Conservation (phyloP, 352 stramenopile genomes). For the Globisporangium spinosum region DNA sequence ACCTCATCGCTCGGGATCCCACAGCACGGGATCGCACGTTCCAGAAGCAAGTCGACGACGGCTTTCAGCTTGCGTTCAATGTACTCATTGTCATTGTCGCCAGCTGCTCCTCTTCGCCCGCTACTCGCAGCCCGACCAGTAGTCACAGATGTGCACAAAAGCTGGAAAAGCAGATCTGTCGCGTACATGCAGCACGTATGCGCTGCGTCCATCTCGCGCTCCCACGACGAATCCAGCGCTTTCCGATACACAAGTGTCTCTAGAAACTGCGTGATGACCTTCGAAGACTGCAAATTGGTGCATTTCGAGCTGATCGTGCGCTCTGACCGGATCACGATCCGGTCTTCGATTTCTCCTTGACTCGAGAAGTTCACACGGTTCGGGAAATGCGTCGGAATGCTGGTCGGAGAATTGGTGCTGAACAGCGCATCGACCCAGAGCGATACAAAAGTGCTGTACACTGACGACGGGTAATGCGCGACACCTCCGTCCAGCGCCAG, state of each 20-base stretch:
- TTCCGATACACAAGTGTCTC: constrained; percentile 68
- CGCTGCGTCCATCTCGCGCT: constrained; percentile 61
- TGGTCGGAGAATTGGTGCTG: constrained; percentile 54
- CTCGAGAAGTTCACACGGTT: constrained; percentile 28
- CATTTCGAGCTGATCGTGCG: constrained; percentile 82
- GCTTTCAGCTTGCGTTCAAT: constrained; percentile 47
- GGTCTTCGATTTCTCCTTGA: constrained; percentile 24
- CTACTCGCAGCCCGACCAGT: constrained; percentile 14
- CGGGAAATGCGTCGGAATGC: constrained; percentile 72
- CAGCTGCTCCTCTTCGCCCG: neutral
- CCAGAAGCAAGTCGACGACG: constrained; percentile 66
- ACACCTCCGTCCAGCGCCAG: constrained; percentile 54
- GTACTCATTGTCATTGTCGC: constrained; percentile 10
- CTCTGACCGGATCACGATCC: constrained; percentile 60
- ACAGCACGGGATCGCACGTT: constrained; percentile 73
- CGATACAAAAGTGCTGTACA: constrained; percentile 61
- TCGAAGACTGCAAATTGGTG: constrained; percentile 72
- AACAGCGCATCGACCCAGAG: constrained; percentile 69
- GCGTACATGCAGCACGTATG: constrained; percentile 53
- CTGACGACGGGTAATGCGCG: constrained; percentile 60
- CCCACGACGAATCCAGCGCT: constrained; percentile 64
- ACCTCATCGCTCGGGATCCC: constrained; percentile 69
- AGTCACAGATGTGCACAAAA: constrained; percentile 28
- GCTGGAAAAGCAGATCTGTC: constrained; percentile 46
- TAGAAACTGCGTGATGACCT: constrained; percentile 62